Evolutionary conservation across 805 yeast genomes (phyloP).

Genomic region (Lipomyces kockii): DNA sequence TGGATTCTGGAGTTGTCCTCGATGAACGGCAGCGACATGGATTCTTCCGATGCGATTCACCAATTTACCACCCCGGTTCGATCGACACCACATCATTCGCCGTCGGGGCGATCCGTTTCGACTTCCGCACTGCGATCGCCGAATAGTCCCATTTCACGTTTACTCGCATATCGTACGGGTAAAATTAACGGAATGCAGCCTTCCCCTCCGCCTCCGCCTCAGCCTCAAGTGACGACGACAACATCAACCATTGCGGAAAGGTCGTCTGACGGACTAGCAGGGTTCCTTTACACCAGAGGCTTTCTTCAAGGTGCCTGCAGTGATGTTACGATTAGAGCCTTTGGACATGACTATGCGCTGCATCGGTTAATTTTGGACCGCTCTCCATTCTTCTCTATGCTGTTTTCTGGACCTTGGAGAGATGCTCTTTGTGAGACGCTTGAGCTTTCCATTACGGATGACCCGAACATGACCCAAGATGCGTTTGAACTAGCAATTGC

Average conservation of each 20-base stretch:
- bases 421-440: slow-evolving; percentile 39
- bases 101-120: background rate
- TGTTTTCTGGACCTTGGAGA: slow-evolving; percentile 54
- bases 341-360: slow-evolving; percentile 51
- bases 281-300: slow-evolving; percentile 49
- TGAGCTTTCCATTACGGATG: slow-evolving; percentile 47
- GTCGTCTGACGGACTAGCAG: slow-evolving; percentile 36
- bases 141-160: background rate
- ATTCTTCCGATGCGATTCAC: background rate
- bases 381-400: slow-evolving; percentile 54
- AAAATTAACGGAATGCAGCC: background rate
- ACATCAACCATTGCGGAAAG: background rate
- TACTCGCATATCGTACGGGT: background rate
- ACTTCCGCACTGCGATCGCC: slow-evolving; percentile 1
- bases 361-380: slow-evolving; percentile 54
- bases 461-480: slow-evolving; percentile 50
- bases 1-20: background rate
- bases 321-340: slow-evolving; percentile 56
- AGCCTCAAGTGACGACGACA: background rate
- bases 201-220: background rate
- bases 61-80: background rate
- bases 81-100: background rate
- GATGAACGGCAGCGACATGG: background rate
- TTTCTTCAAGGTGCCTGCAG: slow-evolving; percentile 54
- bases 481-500: slow-evolving; percentile 57